Evolutionary conservation across 345 rosid species (phyloP).

Genomic region (Mangifera indica): DNA sequence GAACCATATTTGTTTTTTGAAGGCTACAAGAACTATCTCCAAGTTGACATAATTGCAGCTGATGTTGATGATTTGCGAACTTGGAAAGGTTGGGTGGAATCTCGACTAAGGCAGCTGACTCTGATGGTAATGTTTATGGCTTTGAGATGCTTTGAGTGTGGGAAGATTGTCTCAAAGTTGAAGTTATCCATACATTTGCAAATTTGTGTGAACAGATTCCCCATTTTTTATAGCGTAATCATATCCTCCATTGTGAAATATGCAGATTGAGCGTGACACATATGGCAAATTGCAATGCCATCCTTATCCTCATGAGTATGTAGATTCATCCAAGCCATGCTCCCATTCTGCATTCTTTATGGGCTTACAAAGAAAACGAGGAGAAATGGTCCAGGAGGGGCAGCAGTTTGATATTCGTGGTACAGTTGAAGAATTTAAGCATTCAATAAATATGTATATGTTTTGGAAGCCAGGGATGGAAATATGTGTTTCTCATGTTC

Average conservation of each 20-base stretch:
- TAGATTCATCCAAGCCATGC: constrained; percentile 44
- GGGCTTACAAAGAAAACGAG: constrained; percentile 70
- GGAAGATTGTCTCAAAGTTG: background rate
- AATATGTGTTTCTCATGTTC: constrained; percentile 62
- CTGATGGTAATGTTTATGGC: constrained; percentile 46
- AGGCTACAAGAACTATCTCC: constrained; percentile 66
- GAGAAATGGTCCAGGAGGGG: constrained; percentile 54
- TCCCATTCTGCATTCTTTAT: constrained; percentile 58
- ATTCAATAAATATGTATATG: constrained; percentile 46
- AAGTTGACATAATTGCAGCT: constrained; percentile 59
- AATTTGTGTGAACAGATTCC: background rate
- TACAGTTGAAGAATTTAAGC: constrained; percentile 55
- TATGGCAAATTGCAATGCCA: constrained; percentile 70
- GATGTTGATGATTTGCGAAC: constrained; percentile 59
- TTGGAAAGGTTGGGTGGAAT: constrained; percentile 86
- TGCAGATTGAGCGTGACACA: constrained; percentile 70
- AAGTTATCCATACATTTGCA: background rate
- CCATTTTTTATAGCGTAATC: constrained; percentile 6
- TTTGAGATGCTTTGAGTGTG: constrained; percentile 2
- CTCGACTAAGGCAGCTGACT: constrained; percentile 65
- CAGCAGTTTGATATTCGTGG: constrained; percentile 73
- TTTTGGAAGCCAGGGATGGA: constrained; percentile 78
- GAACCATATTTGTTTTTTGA: constrained; percentile 68
- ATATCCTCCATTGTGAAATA: background rate
- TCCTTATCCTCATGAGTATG: constrained; percentile 58